phyloP scores from a whole-genome alignment of 345 rosid genomes.

The Excoecaria cochinchinensis region DNA sequence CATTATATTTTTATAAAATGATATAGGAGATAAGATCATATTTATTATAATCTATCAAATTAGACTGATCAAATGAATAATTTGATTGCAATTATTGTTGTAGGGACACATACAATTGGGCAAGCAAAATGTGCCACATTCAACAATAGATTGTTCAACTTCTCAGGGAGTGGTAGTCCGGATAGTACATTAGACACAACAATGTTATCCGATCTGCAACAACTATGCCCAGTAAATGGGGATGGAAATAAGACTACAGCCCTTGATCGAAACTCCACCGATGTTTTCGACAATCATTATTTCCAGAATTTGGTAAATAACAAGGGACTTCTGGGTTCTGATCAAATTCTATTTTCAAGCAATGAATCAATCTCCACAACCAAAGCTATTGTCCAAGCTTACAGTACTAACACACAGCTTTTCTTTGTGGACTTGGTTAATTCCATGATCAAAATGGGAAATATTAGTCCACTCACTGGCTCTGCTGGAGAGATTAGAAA shows the following conservation, averaged over 20 bases:
- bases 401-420: slow-evolving; percentile 11
- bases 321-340: slow-evolving; percentile 27
- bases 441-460: slow-evolving; percentile 42
- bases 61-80: too few relatives aligned
- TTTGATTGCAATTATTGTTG: neutral
- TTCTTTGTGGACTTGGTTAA: slow-evolving; percentile 17
- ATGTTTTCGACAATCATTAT: slow-evolving; percentile 31
- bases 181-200: slow-evolving; percentile 14
- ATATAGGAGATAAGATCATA: too few relatives aligned
- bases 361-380: slow-evolving; percentile 7
- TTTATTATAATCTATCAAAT: too few relatives aligned
- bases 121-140: slow-evolving; percentile 29
- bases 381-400: slow-evolving; percentile 16
- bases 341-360: slow-evolving; percentile 24
- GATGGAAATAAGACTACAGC: slow-evolving; percentile 22
- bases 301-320: slow-evolving; percentile 25
- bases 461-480: slow-evolving; percentile 34
- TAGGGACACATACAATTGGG: slow-evolving; percentile 32
- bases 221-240: slow-evolving; percentile 14
- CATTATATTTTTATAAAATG: too few relatives aligned
- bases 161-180: slow-evolving; percentile 21
- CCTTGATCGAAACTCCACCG: slow-evolving; percentile 25
- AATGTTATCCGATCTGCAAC: slow-evolving; percentile 15
- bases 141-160: slow-evolving; percentile 28
- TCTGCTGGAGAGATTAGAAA: slow-evolving; percentile 22